Evolutionary conservation across 2,329 filamentous ascomycete species (phyloP).

Genomic region (Xylariaceae sp.): DNA sequence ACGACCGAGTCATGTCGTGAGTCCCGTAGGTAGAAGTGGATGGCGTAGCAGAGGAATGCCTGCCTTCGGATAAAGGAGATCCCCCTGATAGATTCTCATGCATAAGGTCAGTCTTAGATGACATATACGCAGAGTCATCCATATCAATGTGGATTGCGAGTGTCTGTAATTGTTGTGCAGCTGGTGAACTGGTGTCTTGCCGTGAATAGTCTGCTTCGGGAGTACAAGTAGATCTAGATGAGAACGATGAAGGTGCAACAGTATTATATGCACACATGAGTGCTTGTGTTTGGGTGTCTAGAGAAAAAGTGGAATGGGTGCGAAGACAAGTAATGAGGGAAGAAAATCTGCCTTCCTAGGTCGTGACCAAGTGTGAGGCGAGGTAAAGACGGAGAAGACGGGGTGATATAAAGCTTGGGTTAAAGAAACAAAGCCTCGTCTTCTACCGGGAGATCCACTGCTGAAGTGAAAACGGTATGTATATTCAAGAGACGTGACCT

Average conservation of each 20-base stretch:
- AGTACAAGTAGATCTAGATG: slow-evolving; percentile 26
- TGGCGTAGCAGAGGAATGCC: slow-evolving; percentile 31
- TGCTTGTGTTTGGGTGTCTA: background rate
- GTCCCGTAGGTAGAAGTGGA: slow-evolving; percentile 35
- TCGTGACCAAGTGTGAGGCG: slow-evolving; percentile 21
- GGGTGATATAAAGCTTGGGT: slow-evolving; percentile 25
- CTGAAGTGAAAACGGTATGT: slow-evolving; percentile 6
- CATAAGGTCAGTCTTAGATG: slow-evolving; percentile 33
- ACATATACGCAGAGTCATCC: slow-evolving; percentile 37
- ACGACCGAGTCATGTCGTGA: slow-evolving; percentile 38
- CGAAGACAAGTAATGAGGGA: slow-evolving; percentile 17
- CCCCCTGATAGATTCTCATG: slow-evolving; percentile 32
- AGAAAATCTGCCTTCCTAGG: slow-evolving; percentile 24
- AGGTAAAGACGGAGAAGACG: slow-evolving; percentile 16
- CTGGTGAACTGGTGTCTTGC: slow-evolving; percentile 25
- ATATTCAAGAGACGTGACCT: background rate
- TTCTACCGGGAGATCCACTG: background rate
- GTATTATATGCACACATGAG: slow-evolving; percentile 38
- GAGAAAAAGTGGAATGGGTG: slow-evolving; percentile 4
- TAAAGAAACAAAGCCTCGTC: slow-evolving; percentile 25
- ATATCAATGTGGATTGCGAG: slow-evolving; percentile 33
- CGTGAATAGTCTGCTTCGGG: slow-evolving; percentile 25
- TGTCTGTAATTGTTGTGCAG: slow-evolving; percentile 19
- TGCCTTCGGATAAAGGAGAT: slow-evolving; percentile 20
- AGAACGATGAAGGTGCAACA: slow-evolving; percentile 27